phyloP scores from a whole-genome alignment of 345 rosid species.

The Melastoma malabathricum region DNA sequence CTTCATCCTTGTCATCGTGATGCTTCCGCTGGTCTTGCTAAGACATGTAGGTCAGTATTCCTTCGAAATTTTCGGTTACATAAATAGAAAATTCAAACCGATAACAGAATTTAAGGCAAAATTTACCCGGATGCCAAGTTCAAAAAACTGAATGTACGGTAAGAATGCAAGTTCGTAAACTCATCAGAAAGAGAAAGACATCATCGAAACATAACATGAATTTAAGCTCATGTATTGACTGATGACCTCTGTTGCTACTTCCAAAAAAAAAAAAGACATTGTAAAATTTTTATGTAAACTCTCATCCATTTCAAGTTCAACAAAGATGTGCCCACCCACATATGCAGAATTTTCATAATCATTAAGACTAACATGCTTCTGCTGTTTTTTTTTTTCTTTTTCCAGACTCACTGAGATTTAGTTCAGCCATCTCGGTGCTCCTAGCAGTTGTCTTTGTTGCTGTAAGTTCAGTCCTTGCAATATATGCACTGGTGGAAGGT shows the following conservation, averaged over 20 bases:
- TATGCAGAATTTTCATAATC: too few relatives aligned
- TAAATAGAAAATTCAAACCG: too few relatives aligned
- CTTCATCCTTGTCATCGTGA: constrained; percentile 34
- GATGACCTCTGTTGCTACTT: too few relatives aligned
- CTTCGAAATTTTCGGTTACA: background rate
- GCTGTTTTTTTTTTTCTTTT: background rate
- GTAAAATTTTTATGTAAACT: too few relatives aligned
- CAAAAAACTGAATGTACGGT: background rate
- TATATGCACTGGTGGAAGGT: constrained; percentile 47
- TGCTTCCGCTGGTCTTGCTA: constrained; percentile 51
- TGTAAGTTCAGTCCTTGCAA: constrained; percentile 52
- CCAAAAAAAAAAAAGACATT: too few relatives aligned
- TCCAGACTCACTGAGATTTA: constrained; percentile 49
- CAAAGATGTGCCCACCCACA: too few relatives aligned
- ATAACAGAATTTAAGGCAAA: background rate
- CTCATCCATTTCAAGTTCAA: too few relatives aligned
- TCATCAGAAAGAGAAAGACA: too few relatives aligned
- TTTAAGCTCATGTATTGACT: too few relatives aligned
- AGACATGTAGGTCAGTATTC: constrained; percentile 43
- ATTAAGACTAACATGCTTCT: too few relatives aligned
- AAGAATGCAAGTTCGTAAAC: too few relatives aligned
- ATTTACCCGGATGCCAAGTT: background rate
- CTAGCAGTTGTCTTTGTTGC: constrained; percentile 68
- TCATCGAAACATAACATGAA: too few relatives aligned
- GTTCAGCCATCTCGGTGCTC: constrained; percentile 48